Conservation (phyloP, 352 stramenopile species). For the Phytophthora hibernalis region DNA sequence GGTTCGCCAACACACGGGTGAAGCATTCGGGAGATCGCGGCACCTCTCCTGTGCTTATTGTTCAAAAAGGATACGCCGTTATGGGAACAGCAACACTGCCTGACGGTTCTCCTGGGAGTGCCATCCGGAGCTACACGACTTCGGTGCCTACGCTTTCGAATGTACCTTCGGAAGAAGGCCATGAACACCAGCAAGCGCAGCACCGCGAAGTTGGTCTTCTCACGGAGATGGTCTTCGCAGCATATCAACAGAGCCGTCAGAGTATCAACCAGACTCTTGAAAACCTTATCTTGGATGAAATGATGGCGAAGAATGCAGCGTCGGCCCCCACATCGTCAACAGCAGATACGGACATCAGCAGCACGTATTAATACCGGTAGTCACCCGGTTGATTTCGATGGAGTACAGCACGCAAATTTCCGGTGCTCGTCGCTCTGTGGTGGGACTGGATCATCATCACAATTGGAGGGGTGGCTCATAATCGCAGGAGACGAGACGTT, state of each 20-base stretch:
- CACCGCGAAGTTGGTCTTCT: constrained; percentile 38
- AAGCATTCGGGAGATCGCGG: not conserved
- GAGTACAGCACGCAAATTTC: not conserved
- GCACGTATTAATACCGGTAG: no score
- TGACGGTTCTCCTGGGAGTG: constrained; percentile 32
- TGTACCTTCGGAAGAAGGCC: constrained; percentile 5
- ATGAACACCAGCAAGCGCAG: constrained; percentile 27
- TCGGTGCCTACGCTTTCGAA: constrained; percentile 33
- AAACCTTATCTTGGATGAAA: constrained; percentile 45
- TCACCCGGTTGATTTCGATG: not conserved
- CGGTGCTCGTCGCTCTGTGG: not conserved
- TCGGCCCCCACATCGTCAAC: constrained; percentile 10
- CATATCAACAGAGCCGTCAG: constrained; percentile 37
- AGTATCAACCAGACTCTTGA: constrained; percentile 44
- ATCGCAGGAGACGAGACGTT: constrained; percentile 3
- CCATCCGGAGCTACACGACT: constrained; percentile 36
- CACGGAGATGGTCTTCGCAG: constrained; percentile 40
- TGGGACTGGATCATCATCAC: not conserved
- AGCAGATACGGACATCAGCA: constrained; percentile 23
- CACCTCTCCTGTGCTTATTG: constrained; percentile 22
- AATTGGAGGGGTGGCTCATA: not conserved
- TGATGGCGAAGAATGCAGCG: constrained; percentile 29
- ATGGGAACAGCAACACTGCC: constrained; percentile 24
- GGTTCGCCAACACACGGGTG: constrained; percentile 21
- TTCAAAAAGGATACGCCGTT: constrained; percentile 33